These are phyloP conservation scores for Sporothrix dimorphospora DNA, from an alignment of 2,329 filamentous ascomycete species.

Conservation along the genomic window DNA sequence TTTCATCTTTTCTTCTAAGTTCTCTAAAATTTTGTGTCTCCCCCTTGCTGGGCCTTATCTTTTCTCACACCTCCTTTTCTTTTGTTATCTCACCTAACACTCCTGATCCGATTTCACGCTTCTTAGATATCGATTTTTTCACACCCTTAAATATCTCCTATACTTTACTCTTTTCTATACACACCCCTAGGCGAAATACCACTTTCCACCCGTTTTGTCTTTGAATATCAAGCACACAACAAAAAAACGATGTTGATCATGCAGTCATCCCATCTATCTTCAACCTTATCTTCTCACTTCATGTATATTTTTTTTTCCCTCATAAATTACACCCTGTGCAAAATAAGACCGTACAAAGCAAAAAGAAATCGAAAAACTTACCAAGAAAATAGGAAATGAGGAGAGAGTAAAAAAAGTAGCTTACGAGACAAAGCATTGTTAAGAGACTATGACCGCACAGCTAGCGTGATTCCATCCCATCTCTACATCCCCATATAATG, in stretches of 20 bases:
- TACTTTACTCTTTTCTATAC: background rate
- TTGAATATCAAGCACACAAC: constrained; percentile 8
- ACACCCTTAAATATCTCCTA: background rate
- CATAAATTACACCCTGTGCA: background rate
- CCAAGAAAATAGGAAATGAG: background rate
- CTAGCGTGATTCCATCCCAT: background rate
- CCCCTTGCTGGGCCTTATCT: background rate
- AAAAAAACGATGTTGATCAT: background rate
- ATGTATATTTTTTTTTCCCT: background rate
- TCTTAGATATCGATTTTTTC: background rate
- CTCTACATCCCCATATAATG: background rate
- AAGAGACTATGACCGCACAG: background rate
- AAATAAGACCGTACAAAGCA: background rate
- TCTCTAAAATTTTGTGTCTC: background rate
- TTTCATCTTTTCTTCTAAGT: background rate
- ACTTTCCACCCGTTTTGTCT: background rate
- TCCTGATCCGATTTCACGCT: background rate
- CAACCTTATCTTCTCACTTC: background rate
- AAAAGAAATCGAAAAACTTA: constrained; percentile 10
- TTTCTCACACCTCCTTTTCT: background rate
- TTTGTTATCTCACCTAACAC: background rate
- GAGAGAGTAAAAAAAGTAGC: background rate
- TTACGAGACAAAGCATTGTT: background rate
- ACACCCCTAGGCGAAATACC: constrained; percentile 17
- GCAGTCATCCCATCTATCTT: background rate